Percentiles rank a stretch among this genome's conserved stretches.
phyloP scores from a whole-genome alignment of 106 monocot genomes.

The Allium fistulosum region DNA sequence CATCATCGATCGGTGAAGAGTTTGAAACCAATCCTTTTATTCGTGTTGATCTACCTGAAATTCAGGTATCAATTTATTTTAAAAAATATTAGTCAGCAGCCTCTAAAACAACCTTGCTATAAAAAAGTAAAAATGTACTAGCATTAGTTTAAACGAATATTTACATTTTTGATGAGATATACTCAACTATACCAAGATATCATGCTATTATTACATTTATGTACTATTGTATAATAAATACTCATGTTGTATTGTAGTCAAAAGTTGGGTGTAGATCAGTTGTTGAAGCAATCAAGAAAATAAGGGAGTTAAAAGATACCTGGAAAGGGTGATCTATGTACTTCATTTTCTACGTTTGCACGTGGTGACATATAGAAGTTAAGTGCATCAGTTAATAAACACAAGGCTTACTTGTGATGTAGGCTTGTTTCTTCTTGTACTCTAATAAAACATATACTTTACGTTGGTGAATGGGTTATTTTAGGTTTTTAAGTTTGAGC shows the following conservation, averaged over 20 bases:
- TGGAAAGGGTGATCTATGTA: constrained; percentile 29
- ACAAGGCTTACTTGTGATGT: no score
- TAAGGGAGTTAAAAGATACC: constrained; percentile 32
- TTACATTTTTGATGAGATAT: not conserved
- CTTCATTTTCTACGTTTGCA: no score
- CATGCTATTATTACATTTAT: not conserved
- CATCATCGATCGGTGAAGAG: constrained; percentile 86
- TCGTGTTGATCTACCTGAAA: constrained; percentile 79
- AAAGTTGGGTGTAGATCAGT: constrained; percentile 25
- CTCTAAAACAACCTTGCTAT: not conserved
- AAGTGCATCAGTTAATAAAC: no score
- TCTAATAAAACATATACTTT: no score
- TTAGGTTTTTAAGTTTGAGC: no score
- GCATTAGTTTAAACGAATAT: not conserved
- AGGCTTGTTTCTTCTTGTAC: no score
- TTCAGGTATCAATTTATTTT: constrained; percentile 40
- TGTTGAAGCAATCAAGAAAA: constrained; percentile 25
- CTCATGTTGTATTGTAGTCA: constrained; percentile 16
- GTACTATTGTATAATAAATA: not conserved
- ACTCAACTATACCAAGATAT: no score
- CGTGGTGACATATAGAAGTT: no score
- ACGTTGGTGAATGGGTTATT: no score
- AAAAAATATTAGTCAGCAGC: not conserved
- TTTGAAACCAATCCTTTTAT: constrained; percentile 95
- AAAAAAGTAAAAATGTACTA: not conserved